Percentiles rank a stretch among this genome's conserved stretches.
Conservation (phyloP, 2,329 filamentous ascomycete genomes). For the Ophiosphaerella narmari region DNA sequence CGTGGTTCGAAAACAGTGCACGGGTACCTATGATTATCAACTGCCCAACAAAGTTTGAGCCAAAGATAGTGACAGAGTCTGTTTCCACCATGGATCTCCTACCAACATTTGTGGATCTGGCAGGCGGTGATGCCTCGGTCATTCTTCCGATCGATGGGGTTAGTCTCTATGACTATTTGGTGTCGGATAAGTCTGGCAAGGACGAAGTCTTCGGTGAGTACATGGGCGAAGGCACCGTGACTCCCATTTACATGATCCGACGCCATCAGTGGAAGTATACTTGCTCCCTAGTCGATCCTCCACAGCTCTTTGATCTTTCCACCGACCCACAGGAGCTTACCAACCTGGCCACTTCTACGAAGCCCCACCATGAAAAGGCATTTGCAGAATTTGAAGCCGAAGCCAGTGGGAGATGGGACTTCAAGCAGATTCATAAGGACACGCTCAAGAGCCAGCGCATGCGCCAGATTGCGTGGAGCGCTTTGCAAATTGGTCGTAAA, state of each 20-base stretch:
- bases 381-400: slow-evolving; percentile 72
- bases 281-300: slow-evolving; percentile 79
- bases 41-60: slow-evolving; percentile 74
- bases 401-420: slow-evolving; percentile 77
- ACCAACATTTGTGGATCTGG: slow-evolving; percentile 84
- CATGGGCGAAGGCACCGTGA: slow-evolving; percentile 88
- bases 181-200: slow-evolving; percentile 59
- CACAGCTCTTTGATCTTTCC: slow-evolving; percentile 81
- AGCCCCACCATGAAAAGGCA: slow-evolving; percentile 46
- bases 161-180: slow-evolving; percentile 60
- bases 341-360: slow-evolving; percentile 63
- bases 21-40: slow-evolving; percentile 87
- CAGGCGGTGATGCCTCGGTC: slow-evolving; percentile 70
- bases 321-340: slow-evolving; percentile 76
- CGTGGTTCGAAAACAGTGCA: slow-evolving; percentile 89
- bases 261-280: slow-evolving; percentile 90
- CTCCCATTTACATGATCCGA: slow-evolving; percentile 92
- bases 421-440: slow-evolving; percentile 73
- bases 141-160: slow-evolving; percentile 84
- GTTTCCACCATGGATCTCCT: slow-evolving; percentile 91
- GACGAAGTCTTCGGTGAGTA: slow-evolving; percentile 96
- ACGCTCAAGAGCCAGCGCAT: slow-evolving; percentile 79
- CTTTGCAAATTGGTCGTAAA: slow-evolving; percentile 69
- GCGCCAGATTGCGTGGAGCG: slow-evolving; percentile 77
- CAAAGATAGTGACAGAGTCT: slow-evolving; percentile 78